phyloP scores from a whole-genome alignment of 129 eudicot species.

The Rutidosis leptorrhynchoides region DNA sequence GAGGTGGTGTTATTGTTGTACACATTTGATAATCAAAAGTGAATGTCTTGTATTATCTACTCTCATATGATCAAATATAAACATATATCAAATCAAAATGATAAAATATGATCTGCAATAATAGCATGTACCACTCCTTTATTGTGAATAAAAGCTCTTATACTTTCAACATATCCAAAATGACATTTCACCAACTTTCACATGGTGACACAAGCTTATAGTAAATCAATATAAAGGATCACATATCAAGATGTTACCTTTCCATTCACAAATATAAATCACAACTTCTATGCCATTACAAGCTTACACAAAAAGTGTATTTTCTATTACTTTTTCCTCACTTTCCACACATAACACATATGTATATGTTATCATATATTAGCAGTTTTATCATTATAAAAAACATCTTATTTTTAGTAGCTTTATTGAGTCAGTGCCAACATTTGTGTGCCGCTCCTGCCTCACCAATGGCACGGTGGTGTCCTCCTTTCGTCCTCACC shows the following conservation, averaged over 20 bases:
- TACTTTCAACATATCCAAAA: constrained; percentile 20
- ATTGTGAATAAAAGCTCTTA: constrained; percentile 13
- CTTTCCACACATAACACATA: neutral
- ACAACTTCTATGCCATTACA: constrained; percentile 10
- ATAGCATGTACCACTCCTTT: neutral
- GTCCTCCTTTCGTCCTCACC: no score
- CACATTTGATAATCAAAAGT: neutral
- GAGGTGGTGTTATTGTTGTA: no score
- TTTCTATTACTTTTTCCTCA: neutral
- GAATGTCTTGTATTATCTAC: neutral
- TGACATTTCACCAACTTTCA: constrained; percentile 25
- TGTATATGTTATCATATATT: no score
- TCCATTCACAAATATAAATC: constrained; percentile 1
- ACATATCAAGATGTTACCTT: constrained; percentile 14
- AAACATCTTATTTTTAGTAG: no score
- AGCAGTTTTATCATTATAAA: no score
- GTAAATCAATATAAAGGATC: constrained; percentile 1
- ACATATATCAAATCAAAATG: neutral
- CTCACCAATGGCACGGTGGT: no score
- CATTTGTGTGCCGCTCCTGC: no score
- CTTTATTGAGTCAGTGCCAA: no score
- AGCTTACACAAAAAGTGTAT: neutral
- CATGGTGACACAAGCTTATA: constrained; percentile 18
- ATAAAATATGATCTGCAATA: neutral
- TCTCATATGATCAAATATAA: neutral